A percentile compares a stretch with the other conserved stretches of the same genome.
phyloP scores from a whole-genome alignment of 2,329 filamentous ascomycete genomes.

The Pseudogymnoascus sp. region DNA sequence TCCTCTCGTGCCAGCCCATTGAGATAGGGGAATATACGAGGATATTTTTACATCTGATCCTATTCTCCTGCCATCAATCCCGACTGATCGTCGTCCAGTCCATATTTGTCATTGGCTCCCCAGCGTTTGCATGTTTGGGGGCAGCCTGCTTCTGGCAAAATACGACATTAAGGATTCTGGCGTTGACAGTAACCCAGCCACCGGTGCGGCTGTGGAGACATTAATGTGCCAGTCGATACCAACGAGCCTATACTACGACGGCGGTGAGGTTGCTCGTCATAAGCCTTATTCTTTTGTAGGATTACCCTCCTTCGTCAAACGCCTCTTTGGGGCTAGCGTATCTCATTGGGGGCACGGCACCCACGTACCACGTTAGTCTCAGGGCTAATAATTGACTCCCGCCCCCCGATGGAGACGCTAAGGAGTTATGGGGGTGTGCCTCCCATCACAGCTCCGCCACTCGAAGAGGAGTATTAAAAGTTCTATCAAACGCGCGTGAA shows the following conservation, averaged over 20 bases:
- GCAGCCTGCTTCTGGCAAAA: background rate
- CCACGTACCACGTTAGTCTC: background rate
- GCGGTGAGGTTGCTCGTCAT: background rate
- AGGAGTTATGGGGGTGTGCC: background rate
- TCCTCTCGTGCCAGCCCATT: background rate
- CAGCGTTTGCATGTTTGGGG: background rate
- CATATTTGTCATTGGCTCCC: background rate
- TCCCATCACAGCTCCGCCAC: background rate
- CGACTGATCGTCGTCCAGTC: background rate
- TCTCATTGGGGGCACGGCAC: too few species aligned
- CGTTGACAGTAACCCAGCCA: background rate
- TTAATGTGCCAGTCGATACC: background rate
- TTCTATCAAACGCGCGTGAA: background rate
- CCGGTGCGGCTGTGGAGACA: background rate
- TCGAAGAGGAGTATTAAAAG: background rate
- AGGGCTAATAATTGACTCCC: background rate
- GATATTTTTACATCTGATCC: background rate
- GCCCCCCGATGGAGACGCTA: background rate
- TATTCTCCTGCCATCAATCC: background rate
- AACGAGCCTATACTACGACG: background rate
- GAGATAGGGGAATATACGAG: background rate
- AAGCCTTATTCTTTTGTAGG: background rate
- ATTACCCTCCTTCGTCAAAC: background rate
- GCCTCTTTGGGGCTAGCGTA: background rate
- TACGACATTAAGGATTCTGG: background rate